Evolutionary conservation across 768 basidiomycete genomes (phyloP), one percentile per base, ranked within the genome.

Genomic region (Leccinum variicolor): DNA sequence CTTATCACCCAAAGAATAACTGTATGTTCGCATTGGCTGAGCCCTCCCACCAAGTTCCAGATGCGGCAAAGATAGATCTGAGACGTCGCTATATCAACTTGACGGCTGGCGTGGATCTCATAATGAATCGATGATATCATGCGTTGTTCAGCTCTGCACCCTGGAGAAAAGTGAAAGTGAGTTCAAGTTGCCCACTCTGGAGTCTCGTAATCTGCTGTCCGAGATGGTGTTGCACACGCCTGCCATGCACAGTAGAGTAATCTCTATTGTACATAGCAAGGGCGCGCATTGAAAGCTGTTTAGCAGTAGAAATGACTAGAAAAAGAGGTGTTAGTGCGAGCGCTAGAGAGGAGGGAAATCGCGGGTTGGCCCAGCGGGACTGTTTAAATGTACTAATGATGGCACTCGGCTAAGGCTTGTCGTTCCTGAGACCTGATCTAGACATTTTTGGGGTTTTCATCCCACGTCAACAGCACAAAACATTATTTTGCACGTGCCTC

Each of bases 251-350:
- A 62, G 61, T 46, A 57, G 59, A 67, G 61, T 19, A 65, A 33
- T 33, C 64, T 66, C 64, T 56, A 59, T 46, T 57, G 62, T 58
- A 59, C 61, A 69, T 56, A 3, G 58, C 69, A 71, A 62, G 67
- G 61, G 65, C 61, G 56, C 46, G 56, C 63, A 67, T 66, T 55
- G 57, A 57, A 52, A n/a, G 43, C 46, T 7, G 51, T 45, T 51
- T 39, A 50, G 19, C 41, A 11, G 36, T 41, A 11, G n/a, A 41
- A 69, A 78, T 48, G 47, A 17, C 25, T n/a, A 28, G 47, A 17
- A 17, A 48, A 48, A 14, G 13, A 11, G 21, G 23, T 46, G 23
- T 48, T 17, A 48, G 47, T 17, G 47, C 13, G 25, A 26, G 47
- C 9, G 25, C 7, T 17, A 48, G 47, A 28, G 9, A 17, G 19